phyloP scores from a whole-genome alignment of 495 filamentous ascomycete genomes.

The Thermothielavioides terrestris region DNA sequence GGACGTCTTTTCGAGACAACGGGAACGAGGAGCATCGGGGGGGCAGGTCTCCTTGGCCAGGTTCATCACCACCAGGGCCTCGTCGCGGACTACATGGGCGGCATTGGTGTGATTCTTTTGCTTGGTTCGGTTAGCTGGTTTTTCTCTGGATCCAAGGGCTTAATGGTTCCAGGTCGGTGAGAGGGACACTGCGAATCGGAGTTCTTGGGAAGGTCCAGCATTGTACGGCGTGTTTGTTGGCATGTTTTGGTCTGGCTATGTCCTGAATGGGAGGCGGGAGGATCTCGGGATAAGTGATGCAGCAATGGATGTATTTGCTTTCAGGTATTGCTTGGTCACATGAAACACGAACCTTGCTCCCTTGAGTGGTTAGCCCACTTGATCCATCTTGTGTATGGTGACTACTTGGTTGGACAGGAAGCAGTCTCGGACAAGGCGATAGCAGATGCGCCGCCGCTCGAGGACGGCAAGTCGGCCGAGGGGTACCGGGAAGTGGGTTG shows the following conservation, averaged over 20 bases:
- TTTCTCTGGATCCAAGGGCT: neutral
- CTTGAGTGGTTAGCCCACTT: no score
- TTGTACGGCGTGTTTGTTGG: neutral
- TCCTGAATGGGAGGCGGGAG: no score
- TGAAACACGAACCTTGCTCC: no score
- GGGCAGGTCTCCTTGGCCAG: neutral
- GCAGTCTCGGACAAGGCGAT: no score
- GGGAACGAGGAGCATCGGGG: slow-evolving; percentile 1
- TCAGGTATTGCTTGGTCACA: no score
- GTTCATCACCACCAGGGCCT: slow-evolving; percentile 3
- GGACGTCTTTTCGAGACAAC: neutral
- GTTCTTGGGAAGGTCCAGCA: neutral
- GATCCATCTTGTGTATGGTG: no score
- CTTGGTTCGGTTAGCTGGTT: neutral
- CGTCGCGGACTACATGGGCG: neutral
- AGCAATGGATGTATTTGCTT: no score
- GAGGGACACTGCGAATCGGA: slow-evolving; percentile 11
- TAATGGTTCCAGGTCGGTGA: slow-evolving; percentile 12
- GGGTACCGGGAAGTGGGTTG: no score
- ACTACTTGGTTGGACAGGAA: no score
- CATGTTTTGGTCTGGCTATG: neutral
- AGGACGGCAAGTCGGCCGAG: no score
- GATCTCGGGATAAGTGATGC: no score
- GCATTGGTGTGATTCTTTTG: neutral
- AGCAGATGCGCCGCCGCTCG: no score